Conservation (phyloP, 768 basidiomycete genomes). For the Suillus hirtellus region DNA sequence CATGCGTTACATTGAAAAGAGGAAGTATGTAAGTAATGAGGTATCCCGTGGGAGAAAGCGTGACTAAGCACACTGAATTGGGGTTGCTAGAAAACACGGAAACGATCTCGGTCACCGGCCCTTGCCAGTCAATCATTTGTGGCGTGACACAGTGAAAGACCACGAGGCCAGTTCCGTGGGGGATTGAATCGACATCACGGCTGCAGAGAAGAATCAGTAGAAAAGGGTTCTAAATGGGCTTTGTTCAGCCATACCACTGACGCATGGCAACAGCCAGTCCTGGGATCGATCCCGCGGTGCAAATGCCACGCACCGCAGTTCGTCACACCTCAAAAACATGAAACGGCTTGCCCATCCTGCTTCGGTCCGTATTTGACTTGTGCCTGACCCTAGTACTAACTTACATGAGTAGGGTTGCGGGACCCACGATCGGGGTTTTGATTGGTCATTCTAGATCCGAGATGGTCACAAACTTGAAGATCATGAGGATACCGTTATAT, state of each 20-base stretch:
- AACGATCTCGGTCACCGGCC: slow-evolving; percentile 17
- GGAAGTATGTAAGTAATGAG: not conserved
- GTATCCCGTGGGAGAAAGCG: slow-evolving; percentile 15
- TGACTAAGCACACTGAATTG: slow-evolving; percentile 28
- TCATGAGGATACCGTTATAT: not conserved
- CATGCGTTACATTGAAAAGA: slow-evolving; percentile 25
- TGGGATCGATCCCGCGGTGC: slow-evolving; percentile 9
- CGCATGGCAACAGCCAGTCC: slow-evolving; percentile 9
- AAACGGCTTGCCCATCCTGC: slow-evolving; percentile 10
- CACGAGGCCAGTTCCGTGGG: slow-evolving; percentile 17
- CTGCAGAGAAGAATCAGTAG: slow-evolving; percentile 12
- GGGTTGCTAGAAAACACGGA: slow-evolving; percentile 18
- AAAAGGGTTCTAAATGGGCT: slow-evolving; percentile 2
- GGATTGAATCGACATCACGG: slow-evolving; percentile 9
- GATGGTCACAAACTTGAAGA: not conserved
- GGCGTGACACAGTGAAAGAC: slow-evolving; percentile 8
- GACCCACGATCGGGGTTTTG: not conserved
- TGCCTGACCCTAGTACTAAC: slow-evolving; percentile 12
- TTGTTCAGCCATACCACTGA: slow-evolving; percentile 8
- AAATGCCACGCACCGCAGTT: slow-evolving; percentile 4
- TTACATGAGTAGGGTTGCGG: slow-evolving; percentile 8
- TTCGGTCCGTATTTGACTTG: slow-evolving; percentile 13
- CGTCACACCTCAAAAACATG: slow-evolving; percentile 26
- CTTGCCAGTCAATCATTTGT: slow-evolving; percentile 19
- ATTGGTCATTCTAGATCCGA: slow-evolving; percentile 20